Evolutionary conservation across 1,284 basidiomycete genomes (phyloP).

Genomic region (Ustilago xerochloae): DNA sequence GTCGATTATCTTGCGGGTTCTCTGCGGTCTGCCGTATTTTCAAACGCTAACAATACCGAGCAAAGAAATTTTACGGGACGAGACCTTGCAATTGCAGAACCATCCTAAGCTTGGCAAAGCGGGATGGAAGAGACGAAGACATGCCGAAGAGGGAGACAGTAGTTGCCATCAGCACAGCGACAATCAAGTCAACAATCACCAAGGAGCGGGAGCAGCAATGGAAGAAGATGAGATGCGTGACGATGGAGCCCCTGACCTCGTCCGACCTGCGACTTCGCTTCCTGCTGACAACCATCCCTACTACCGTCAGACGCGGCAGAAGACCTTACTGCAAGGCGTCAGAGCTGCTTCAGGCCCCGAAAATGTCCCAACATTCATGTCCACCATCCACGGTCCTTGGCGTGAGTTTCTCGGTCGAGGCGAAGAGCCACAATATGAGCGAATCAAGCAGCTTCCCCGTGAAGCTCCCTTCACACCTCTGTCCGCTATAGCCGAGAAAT

Average conservation of each 20-base stretch:
- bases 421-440: not conserved
- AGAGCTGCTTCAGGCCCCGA: not conserved
- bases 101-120: not conserved
- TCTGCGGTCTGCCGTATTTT: not conserved
- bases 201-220: too few relatives aligned
- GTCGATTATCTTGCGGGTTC: not conserved
- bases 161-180: too few relatives aligned
- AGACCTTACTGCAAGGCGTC: not conserved
- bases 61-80: not conserved
- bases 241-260: too few relatives aligned
- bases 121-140: not conserved
- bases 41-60: not conserved
- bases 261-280: too few relatives aligned
- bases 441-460: not conserved
- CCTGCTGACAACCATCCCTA: too few relatives aligned
- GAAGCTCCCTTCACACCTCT: not conserved
- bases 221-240: too few relatives aligned
- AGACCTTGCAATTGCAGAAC: not conserved
- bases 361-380: not conserved
- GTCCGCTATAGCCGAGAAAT: not conserved
- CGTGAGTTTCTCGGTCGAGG: not conserved
- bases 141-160: too few relatives aligned
- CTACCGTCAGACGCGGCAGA: too few relatives aligned
- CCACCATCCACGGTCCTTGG: not conserved
- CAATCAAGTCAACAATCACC: too few relatives aligned